Evolutionary conservation across 495 filamentous ascomycete species (phyloP).

Genomic region (Pseudotulostoma volvatum): DNA sequence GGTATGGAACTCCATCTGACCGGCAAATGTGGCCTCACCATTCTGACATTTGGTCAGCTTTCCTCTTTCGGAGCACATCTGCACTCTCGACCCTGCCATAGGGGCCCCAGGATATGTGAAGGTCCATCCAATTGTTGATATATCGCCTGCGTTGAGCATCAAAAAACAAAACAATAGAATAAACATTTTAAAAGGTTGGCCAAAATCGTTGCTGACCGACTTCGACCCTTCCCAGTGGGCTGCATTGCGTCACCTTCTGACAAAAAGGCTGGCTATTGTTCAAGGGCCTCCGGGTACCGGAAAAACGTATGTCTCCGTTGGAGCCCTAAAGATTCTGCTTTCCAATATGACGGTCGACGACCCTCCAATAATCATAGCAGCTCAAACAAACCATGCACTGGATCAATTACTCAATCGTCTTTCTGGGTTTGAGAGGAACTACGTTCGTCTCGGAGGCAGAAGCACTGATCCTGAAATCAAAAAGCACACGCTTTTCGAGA

Average conservation of each 20-base stretch:
- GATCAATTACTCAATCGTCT: constrained; percentile 68
- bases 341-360: constrained; percentile 39
- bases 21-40: constrained; percentile 6
- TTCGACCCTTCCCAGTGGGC: constrained; percentile 55
- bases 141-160: constrained; percentile 19
- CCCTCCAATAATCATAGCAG: constrained; percentile 61
- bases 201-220: constrained; percentile 25
- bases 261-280: constrained; percentile 57
- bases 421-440: constrained; percentile 43
- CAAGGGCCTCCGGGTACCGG: constrained; percentile 91
- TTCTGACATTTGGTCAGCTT: constrained; percentile 28
- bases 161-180: constrained; percentile 14
- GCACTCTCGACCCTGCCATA: constrained; percentile 30
- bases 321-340: constrained; percentile 52
- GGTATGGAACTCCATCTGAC: constrained; percentile 27
- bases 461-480: constrained; percentile 49
- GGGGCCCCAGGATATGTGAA: constrained; percentile 33
- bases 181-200: constrained; percentile 36
- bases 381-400: constrained; percentile 86
- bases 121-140: constrained; percentile 27
- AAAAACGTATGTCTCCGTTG: constrained; percentile 64
- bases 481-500: constrained; percentile 48
- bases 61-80: constrained; percentile 45
- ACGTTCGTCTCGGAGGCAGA: constrained; percentile 66
- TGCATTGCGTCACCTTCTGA: constrained; percentile 54